A percentile compares a stretch with the other conserved stretches of the same genome.
Evolutionary conservation across 768 basidiomycete species (phyloP).

Genomic region (Butyriboletus loyo): DNA sequence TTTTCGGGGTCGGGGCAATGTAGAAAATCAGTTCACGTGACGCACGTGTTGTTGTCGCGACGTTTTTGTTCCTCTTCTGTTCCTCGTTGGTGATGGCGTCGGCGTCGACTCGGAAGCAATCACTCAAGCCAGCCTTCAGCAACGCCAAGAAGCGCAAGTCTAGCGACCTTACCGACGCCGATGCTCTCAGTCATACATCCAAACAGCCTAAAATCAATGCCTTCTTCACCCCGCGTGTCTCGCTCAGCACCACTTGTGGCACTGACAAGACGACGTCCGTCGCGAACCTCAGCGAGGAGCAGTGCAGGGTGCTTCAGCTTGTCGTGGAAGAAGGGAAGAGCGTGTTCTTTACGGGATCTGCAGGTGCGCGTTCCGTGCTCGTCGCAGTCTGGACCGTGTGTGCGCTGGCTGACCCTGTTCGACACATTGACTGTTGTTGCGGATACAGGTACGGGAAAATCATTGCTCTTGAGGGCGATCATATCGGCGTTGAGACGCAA

Average conservation of each 20-base stretch:
- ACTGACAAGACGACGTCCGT: conserved; percentile 25
- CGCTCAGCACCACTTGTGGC: conserved; percentile 30
- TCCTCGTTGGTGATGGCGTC: not conserved
- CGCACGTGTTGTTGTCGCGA: conserved; percentile 16
- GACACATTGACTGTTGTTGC: not conserved
- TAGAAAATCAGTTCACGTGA: conserved; percentile 24
- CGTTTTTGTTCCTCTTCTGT: not conserved
- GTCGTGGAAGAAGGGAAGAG: conserved; percentile 55
- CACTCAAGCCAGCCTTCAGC: conserved; percentile 6
- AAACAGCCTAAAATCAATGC: conserved; percentile 27
- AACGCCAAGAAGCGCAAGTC: conserved; percentile 27
- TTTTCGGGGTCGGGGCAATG: not conserved
- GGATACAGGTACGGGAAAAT: conserved; percentile 59
- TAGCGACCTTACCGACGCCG: not conserved
- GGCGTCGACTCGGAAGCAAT: conserved; percentile 5
- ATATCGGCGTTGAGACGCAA: conserved; percentile 47
- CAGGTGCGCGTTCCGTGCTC: conserved; percentile 40
- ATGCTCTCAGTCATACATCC: not conserved
- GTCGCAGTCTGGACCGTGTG: not conserved
- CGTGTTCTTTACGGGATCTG: conserved; percentile 67
- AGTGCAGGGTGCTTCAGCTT: conserved; percentile 48
- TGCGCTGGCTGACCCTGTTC: not conserved
- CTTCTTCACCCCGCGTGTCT: conserved; percentile 28
- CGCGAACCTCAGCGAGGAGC: conserved; percentile 52
- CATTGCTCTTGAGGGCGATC: conserved; percentile 55